Percentiles rank a stretch among this genome's conserved stretches.
Conservation (phyloP, 1,284 basidiomycete genomes). For the Apiotrichum veenhuisii region DNA sequence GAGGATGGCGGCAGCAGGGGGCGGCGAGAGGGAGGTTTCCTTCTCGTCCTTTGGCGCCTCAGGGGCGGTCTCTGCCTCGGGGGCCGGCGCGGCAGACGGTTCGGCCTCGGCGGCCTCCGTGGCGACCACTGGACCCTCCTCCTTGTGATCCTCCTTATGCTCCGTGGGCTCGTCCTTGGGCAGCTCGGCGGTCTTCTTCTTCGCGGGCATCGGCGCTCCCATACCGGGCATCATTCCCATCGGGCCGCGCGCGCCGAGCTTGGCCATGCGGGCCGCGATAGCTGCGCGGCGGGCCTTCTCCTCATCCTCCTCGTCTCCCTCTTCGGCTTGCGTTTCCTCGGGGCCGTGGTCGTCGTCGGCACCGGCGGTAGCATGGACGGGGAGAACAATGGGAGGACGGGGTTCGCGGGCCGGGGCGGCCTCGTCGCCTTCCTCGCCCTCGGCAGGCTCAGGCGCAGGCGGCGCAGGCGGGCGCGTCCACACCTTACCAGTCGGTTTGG, state of each 20-base stretch:
- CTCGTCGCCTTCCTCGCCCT: constrained; percentile 42
- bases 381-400: background rate
- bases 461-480: constrained; percentile 62
- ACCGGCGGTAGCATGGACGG: background rate
- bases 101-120: background rate
- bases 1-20: background rate
- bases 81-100: too few relatives aligned
- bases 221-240: constrained; percentile 43
- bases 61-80: too few relatives aligned
- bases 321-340: background rate
- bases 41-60: background rate
- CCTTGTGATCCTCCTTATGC: background rate
- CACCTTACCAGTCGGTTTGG: constrained; percentile 63
- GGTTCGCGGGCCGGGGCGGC: constrained; percentile 4
- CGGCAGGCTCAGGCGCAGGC: constrained; percentile 50
- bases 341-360: background rate
- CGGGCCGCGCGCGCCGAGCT: constrained; percentile 50
- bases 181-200: constrained; percentile 21
- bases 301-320: constrained; percentile 46
- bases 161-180: background rate
- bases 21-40: background rate
- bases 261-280: constrained; percentile 53
- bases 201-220: constrained; percentile 10
- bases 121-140: constrained; percentile 1
- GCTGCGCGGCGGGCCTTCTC: constrained; percentile 50